Evolutionary conservation across 2,329 filamentous ascomycete species (phyloP).

Genomic region (Cercospora brassicicola): DNA sequence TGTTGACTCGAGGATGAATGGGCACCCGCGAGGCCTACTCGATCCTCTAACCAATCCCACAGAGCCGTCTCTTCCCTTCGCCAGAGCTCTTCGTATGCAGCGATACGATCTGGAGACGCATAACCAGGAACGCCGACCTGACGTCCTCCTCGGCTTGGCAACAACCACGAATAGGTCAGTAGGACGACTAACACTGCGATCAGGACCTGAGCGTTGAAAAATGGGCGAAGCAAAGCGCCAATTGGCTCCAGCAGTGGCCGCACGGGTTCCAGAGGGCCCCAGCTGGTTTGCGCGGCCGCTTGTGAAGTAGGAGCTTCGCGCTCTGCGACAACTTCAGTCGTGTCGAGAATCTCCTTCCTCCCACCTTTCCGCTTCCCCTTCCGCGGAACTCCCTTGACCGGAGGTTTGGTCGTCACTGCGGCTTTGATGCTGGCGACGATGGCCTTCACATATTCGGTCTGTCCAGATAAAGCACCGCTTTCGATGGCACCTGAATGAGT

Average conservation of each 20-base stretch:
- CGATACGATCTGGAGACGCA: constrained; percentile 63
- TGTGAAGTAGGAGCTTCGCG: constrained; percentile 32
- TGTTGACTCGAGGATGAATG: constrained; percentile 28
- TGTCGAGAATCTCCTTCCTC: constrained; percentile 53
- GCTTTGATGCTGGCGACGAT: constrained; percentile 72
- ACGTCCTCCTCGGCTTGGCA: constrained; percentile 35
- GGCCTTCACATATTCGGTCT: constrained; percentile 77
- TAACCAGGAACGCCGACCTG: constrained; percentile 44
- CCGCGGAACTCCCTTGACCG: constrained; percentile 48
- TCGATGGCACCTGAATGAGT: constrained; percentile 76
- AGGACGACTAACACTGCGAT: constrained; percentile 73
- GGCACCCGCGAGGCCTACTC: constrained; percentile 67
- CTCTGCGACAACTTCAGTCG: constrained; percentile 44
- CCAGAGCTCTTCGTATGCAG: constrained; percentile 94
- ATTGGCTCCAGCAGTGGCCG: constrained; percentile 69
- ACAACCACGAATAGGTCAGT: constrained; percentile 69
- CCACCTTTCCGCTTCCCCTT: constrained; percentile 53
- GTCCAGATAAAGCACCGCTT: constrained; percentile 89
- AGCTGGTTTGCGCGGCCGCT: constrained; percentile 51
- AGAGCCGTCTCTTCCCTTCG: constrained; percentile 79
- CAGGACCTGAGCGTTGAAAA: constrained; percentile 75
- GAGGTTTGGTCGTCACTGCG: constrained; percentile 66
- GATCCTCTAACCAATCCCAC: constrained; percentile 91
- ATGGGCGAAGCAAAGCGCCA: constrained; percentile 65
- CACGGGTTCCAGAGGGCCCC: constrained; percentile 81